phyloP scores from a whole-genome alignment of 2,329 filamentous ascomycete species.

The Fusarium domesticum region DNA sequence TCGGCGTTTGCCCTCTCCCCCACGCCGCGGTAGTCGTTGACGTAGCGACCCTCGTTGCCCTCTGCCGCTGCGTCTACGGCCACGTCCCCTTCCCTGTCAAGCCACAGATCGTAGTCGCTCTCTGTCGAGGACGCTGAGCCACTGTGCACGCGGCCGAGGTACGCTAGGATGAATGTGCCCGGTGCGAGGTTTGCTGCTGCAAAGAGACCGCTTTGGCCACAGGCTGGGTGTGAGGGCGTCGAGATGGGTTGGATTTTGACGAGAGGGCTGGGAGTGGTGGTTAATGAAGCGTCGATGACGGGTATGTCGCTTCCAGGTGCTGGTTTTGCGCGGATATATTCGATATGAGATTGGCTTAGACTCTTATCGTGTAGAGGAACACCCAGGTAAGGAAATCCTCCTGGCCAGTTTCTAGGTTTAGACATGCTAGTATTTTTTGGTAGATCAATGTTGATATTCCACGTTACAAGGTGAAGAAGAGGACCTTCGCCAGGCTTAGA shows the following conservation, averaged over 20 bases:
- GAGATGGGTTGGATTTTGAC: constrained; percentile 55
- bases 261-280: constrained; percentile 44
- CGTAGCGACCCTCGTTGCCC: constrained; percentile 64
- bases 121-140: constrained; percentile 27
- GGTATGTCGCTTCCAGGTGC: constrained; percentile 17
- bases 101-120: constrained; percentile 62
- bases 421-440: constrained; percentile 30
- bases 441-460: too few species aligned
- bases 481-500: too few species aligned
- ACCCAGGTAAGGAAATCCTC: constrained; percentile 50
- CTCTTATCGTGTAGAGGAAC: constrained; percentile 47
- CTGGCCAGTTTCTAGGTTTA: constrained; percentile 58
- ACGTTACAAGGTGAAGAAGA: too few species aligned
- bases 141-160: constrained; percentile 58
- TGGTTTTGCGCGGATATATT: constrained; percentile 36
- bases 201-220: constrained; percentile 59
- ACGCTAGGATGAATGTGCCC: constrained; percentile 57
- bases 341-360: constrained; percentile 42
- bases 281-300: constrained; percentile 28
- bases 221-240: constrained; percentile 52
- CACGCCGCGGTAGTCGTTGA: constrained; percentile 65
- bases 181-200: constrained; percentile 52
- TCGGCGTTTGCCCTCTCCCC: constrained; percentile 53
- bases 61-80: constrained; percentile 57
- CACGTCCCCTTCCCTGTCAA: constrained; percentile 54